A percentile compares a stretch with the other conserved stretches of the same genome.
These are phyloP conservation scores for Roridomyces roridus DNA, from an alignment of 768 basidiomycete species.

Conservation along the genomic window DNA sequence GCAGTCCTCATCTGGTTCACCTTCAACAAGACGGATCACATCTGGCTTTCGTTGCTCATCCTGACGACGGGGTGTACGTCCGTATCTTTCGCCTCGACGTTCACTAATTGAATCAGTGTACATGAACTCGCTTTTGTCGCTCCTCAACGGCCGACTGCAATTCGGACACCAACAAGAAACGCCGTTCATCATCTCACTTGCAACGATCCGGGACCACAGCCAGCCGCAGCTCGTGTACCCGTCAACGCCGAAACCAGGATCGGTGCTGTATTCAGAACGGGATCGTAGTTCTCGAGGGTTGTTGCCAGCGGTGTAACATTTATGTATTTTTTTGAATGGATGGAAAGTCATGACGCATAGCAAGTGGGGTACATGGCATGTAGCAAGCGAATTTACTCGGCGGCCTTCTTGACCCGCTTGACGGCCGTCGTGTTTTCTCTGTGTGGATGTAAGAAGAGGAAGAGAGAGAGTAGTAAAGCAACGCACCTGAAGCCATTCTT, in stretches of 20 bases:
- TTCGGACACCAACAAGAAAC: constrained; percentile 16
- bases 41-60: constrained; percentile 21
- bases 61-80: constrained; percentile 20
- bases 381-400: constrained; percentile 34
- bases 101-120: constrained; percentile 9
- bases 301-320: too few relatives aligned
- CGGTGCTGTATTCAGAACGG: too few relatives aligned
- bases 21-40: background rate
- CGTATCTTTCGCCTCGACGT: too few relatives aligned
- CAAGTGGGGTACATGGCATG: constrained; percentile 17
- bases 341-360: constrained; percentile 4
- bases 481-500: constrained; percentile 96
- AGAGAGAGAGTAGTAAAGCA: background rate
- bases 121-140: constrained; percentile 21
- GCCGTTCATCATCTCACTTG: constrained; percentile 20
- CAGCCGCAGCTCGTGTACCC: too few relatives aligned
- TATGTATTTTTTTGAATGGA: too few relatives aligned
- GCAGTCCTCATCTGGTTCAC: background rate
- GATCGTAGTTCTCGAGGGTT: too few relatives aligned
- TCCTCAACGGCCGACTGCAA: constrained; percentile 22
- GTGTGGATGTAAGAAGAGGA: constrained; percentile 7
- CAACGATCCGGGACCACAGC: constrained; percentile 4
- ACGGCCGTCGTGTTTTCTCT: constrained; percentile 93
- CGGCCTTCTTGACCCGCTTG: constrained; percentile 73
- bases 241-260: too few relatives aligned